These are phyloP conservation scores for Globisporangium barbulae DNA, from an alignment of 352 stramenopile genomes.

Conservation along the genomic window DNA sequence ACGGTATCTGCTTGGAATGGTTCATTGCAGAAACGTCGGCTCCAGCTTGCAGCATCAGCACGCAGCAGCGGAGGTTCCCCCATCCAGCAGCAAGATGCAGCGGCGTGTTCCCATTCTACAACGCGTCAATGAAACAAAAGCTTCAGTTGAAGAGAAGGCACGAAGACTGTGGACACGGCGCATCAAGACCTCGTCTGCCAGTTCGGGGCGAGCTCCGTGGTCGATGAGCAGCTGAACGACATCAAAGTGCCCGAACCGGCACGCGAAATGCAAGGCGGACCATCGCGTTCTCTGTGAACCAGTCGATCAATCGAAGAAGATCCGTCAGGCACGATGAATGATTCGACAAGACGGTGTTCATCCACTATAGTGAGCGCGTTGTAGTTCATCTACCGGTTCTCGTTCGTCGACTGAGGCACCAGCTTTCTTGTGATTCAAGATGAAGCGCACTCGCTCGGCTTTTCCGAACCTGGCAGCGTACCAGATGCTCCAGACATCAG, in stretches of 20 bases:
- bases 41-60: constrained; percentile 56
- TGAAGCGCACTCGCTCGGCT: constrained; percentile 37
- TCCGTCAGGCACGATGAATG: too few species aligned
- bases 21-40: constrained; percentile 30
- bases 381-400: constrained; percentile 35
- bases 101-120: constrained; percentile 60
- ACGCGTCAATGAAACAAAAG: background rate
- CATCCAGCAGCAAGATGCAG: constrained; percentile 69
- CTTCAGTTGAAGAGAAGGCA: background rate
- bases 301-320: background rate
- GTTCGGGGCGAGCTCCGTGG: constrained; percentile 41
- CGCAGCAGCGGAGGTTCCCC: constrained; percentile 49
- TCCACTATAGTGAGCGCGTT: background rate
- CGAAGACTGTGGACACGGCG: background rate
- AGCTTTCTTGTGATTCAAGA: constrained; percentile 40
- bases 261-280: constrained; percentile 60
- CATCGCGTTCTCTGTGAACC: constrained; percentile 42
- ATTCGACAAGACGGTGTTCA: too few species aligned
- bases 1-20: constrained; percentile 27
- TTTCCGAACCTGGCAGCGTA: constrained; percentile 67
- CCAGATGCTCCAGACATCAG: constrained; percentile 70
- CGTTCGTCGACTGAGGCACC: constrained; percentile 44
- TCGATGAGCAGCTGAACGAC: constrained; percentile 47
- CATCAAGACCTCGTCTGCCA: constrained; percentile 38
- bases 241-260: constrained; percentile 43